phyloP scores from a whole-genome alignment of 306 rosid species.

The Malus sylvestris region DNA sequence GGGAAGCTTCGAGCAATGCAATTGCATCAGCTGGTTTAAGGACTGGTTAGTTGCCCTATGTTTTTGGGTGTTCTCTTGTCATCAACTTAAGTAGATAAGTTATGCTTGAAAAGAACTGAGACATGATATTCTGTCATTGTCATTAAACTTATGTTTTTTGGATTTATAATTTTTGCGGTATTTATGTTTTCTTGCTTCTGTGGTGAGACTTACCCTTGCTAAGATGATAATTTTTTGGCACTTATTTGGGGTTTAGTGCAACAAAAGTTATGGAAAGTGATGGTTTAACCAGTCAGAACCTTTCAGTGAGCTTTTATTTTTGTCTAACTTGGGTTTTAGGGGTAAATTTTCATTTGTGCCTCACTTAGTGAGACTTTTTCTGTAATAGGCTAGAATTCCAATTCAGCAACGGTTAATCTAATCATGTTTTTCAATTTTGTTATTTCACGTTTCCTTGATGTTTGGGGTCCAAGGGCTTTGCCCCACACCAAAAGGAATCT shows the following conservation, averaged over 20 bases:
- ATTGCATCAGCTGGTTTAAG: conserved; percentile 55
- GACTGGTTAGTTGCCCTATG: conserved; percentile 42
- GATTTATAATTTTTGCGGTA: background rate
- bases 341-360: background rate
- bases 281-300: background rate
- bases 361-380: background rate
- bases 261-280: background rate
- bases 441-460: too few relatives aligned
- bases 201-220: background rate
- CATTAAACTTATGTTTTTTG: background rate
- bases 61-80: conserved; percentile 5
- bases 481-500: too few relatives aligned
- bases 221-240: background rate
- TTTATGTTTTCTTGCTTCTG: background rate
- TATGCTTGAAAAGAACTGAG: background rate
- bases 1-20: conserved; percentile 72
- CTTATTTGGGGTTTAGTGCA: background rate
- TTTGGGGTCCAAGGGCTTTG: too few relatives aligned
- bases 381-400: background rate
- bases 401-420: background rate
- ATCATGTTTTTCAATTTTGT: background rate
- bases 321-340: background rate
- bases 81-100: background rate
- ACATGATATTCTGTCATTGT: background rate
- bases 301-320: background rate